Evolutionary conservation across 176 grass and related monocot genomes (phyloP).

Genomic region (Canna indica): DNA sequence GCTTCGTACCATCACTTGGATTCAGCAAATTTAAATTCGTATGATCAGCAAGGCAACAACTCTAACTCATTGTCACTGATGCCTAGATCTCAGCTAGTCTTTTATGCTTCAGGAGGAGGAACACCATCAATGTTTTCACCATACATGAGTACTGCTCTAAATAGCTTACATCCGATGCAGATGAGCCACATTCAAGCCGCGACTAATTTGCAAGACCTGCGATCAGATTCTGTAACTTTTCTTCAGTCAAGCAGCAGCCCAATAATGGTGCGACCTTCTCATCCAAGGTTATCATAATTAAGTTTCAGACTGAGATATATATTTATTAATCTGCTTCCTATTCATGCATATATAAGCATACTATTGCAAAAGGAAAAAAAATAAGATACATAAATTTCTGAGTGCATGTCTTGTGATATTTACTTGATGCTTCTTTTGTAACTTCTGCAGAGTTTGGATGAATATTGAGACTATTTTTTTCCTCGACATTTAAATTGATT

Average conservation of each 20-base stretch:
- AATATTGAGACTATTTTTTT: no score
- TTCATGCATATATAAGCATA: no score
- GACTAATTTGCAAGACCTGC: neutral
- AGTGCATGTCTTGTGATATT: no score
- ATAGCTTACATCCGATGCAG: neutral
- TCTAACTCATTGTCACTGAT: neutral
- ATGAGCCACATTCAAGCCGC: neutral
- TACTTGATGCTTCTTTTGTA: no score
- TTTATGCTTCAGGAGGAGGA: neutral
- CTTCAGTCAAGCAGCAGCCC: neutral
- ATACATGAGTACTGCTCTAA: neutral
- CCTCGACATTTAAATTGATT: no score
- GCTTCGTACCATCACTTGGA: neutral
- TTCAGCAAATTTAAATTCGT: neutral
- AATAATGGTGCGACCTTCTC: neutral
- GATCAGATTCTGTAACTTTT: neutral
- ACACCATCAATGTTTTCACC: neutral
- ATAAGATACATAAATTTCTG: no score
- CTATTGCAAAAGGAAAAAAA: no score
- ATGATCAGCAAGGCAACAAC: neutral
- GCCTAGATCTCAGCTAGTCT: slow-evolving; percentile 6
- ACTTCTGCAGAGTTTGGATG: no score
- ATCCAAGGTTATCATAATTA: neutral
- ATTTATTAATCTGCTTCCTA: no score
- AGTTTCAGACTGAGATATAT: no score